phyloP scores from a whole-genome alignment of 805 yeast genomes.

The Candida insectorum region DNA sequence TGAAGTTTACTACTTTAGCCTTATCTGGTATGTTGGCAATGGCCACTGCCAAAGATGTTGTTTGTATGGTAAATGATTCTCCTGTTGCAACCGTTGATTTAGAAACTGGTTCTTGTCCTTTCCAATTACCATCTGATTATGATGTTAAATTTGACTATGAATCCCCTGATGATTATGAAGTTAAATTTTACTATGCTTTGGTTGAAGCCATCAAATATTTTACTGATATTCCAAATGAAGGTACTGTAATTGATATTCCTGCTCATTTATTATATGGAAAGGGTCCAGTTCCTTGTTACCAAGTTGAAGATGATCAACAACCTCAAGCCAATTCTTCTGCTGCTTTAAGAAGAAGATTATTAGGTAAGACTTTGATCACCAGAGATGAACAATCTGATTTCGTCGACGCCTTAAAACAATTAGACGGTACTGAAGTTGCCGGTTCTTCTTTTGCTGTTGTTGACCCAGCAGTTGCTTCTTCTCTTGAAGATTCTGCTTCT shows the following conservation, averaged over 20 bases:
- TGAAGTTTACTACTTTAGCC: conserved; percentile 12
- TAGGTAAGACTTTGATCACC: conserved; percentile 17
- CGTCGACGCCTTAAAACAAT: conserved; percentile 15
- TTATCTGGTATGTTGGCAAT: conserved; percentile 13
- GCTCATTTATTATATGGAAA: conserved; percentile 26
- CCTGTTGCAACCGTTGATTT: conserved; percentile 34
- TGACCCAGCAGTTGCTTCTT: conserved; percentile 14
- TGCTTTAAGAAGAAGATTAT: conserved; percentile 38
- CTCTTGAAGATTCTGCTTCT: conserved; percentile 12
- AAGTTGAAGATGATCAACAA: conserved; percentile 21
- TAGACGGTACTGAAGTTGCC: conserved; percentile 20
- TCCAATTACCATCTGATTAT: conserved; percentile 25
- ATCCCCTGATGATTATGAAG: conserved; percentile 27
- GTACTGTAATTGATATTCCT: conserved; percentile 28
- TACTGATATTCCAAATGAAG: conserved; percentile 32
- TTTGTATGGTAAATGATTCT: conserved; percentile 32
- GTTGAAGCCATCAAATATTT: conserved; percentile 22
- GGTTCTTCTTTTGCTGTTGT: conserved; percentile 14
- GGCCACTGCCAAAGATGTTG: conserved; percentile 29
- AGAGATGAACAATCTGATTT: conserved; percentile 34
- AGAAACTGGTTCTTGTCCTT: conserved; percentile 38
- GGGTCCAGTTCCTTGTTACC: conserved; percentile 24
- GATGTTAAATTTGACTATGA: conserved; percentile 25
- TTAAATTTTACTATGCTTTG: conserved; percentile 31
- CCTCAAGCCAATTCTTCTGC: conserved; percentile 38